phyloP scores from a whole-genome alignment of 1,284 basidiomycete genomes.

The Puccinia horiana region DNA sequence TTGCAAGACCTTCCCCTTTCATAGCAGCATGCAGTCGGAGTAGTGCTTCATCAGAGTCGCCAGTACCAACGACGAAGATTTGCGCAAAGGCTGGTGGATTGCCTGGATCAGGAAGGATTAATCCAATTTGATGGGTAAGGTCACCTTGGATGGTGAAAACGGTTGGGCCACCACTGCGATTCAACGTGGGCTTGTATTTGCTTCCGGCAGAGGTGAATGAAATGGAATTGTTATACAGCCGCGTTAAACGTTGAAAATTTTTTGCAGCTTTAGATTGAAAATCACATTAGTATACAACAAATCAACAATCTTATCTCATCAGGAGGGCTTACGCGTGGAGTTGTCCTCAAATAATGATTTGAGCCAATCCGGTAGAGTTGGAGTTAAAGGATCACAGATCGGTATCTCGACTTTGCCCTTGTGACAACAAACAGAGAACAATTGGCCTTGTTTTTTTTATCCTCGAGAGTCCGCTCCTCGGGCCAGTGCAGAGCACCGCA shows the following conservation, averaged over 20 bases:
- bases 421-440: conserved; percentile 15
- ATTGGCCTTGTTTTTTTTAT: neutral
- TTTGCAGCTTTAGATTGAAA: neutral
- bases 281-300: neutral
- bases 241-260: neutral
- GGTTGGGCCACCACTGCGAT: neutral
- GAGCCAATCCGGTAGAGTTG: neutral
- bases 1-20: neutral
- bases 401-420: conserved; percentile 49
- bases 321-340: neutral
- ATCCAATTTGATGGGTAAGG: neutral
- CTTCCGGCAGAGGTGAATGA: neutral
- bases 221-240: neutral
- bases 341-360: neutral
- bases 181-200: no score
- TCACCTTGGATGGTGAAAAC: neutral
- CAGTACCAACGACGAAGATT: neutral
- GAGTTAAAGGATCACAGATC: neutral
- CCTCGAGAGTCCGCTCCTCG: neutral
- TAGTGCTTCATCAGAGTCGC: neutral
- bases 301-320: neutral
- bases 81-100: conserved; percentile 2
- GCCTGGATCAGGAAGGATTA: neutral
- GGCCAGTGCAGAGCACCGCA: neutral
- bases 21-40: neutral